phyloP scores from a whole-genome alignment of 1,284 basidiomycete genomes.

The Malassezia furfur region DNA sequence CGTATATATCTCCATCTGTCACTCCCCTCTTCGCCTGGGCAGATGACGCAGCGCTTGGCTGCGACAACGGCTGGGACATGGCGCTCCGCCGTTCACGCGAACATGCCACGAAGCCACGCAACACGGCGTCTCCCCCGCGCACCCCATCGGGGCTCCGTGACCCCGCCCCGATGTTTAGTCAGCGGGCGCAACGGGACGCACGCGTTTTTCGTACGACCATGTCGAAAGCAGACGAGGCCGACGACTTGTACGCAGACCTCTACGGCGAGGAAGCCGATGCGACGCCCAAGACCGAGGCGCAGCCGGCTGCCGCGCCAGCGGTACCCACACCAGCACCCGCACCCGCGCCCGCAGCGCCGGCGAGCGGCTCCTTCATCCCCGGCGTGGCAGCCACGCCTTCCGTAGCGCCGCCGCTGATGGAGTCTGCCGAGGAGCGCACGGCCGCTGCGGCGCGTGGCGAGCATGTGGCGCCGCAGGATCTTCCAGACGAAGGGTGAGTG shows the following conservation, averaged over 20 bases:
- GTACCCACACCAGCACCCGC: slow-evolving; percentile 2
- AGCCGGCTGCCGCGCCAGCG: background rate
- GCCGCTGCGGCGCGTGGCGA: slow-evolving; percentile 17
- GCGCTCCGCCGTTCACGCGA: background rate
- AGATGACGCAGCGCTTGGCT: slow-evolving; percentile 20
- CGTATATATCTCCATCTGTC: slow-evolving; percentile 44
- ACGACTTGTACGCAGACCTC: slow-evolving; percentile 18
- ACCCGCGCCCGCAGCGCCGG: slow-evolving; percentile 1
- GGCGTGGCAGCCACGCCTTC: background rate
- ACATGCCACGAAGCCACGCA: too few species aligned
- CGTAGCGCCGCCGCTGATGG: background rate
- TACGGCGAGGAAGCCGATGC: slow-evolving; percentile 17
- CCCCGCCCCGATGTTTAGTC: background rate
- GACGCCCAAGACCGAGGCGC: background rate
- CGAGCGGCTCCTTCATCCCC: slow-evolving; percentile 12
- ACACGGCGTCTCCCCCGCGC: too few species aligned
- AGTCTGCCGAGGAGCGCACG: slow-evolving; percentile 12
- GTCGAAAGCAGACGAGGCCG: slow-evolving; percentile 19
- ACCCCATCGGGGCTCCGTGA: too few species aligned
- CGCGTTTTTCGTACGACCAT: slow-evolving; percentile 4
- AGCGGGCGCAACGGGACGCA: background rate
- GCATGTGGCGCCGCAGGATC: slow-evolving; percentile 18
- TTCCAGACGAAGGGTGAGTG: slow-evolving; percentile 20
- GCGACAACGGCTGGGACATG: background rate
- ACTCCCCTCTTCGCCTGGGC: slow-evolving; percentile 21